Base-by-base conservation (phyloP, 2,329 filamentous ascomycete species). In the Diplodia mutila region DNA sequence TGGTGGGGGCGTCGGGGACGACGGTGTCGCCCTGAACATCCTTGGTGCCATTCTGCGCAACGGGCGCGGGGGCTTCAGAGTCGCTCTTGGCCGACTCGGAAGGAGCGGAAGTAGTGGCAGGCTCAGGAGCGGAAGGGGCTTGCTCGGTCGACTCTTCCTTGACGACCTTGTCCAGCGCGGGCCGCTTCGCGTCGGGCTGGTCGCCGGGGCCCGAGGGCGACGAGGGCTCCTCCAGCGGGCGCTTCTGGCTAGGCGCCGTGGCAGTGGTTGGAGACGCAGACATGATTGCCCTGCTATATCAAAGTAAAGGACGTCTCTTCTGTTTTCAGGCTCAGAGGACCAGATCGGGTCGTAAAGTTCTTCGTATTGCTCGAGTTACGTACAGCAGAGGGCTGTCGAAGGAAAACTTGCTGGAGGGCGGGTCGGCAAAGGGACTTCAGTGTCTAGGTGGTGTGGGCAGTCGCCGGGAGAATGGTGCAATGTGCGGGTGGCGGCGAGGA, bases 161-260 rank as follows among this genome's bases (percentile, higher is more conserved):
- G 73, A 91, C 85, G 73, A 93, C 85, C 84, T 98, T 99, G 82
- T 98, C 94, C 70, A 99, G 88, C 48, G 95, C 95, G 59, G 93
- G 95, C 73, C 95, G 92, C 84, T 99, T 99, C 70, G 95, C 95
- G 74, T 99, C 95, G 65, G 96, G 95, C 79, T 97, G 94, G 75
- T 98, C 95, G 77, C 88, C 93, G 48, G 91, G 90, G 70, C 91
- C 91, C 37, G 93, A 97, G 42, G 95, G 95, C 11, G 95, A 99
- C 21, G 95, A 98, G 12, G 94, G 91, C 78, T 98, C 95, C 85
- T 99, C 95, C 72, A 99, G 89, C 69, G 95, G 95, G 76, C 95
- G 93, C 87, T 99, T 99, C 77, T 92, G 88, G 68, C 89, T 90
- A 61, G 88, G 87, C 70, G 81, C 81, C 69, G 82, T 80, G 59